Evolutionary conservation across 176 grass and related monocot species (phyloP).

Genomic region (Triticum monococcum): DNA sequence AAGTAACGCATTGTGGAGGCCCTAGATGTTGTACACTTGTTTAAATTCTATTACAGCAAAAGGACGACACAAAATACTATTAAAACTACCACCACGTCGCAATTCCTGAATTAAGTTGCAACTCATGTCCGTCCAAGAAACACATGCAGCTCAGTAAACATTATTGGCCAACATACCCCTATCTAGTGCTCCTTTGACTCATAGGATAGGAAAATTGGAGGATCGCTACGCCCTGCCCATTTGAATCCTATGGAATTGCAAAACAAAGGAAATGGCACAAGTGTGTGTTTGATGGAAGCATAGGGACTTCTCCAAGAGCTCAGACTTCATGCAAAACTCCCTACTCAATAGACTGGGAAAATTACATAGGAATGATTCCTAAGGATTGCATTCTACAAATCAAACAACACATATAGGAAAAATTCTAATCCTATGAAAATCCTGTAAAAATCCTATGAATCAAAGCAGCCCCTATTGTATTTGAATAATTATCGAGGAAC

Average conservation of each 20-base stretch:
- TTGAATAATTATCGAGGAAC: neutral
- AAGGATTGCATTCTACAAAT: neutral
- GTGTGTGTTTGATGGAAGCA: neutral
- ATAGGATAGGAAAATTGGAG: neutral
- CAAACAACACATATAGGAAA: neutral
- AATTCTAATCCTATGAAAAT: neutral
- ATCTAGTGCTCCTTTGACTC: neutral
- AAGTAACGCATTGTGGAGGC: neutral
- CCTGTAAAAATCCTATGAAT: neutral
- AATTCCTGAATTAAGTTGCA: neutral
- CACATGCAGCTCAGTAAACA: neutral
- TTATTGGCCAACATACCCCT: neutral
- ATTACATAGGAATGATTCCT: neutral
- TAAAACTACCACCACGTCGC: neutral
- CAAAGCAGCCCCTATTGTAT: neutral
- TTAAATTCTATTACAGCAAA: neutral
- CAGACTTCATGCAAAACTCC: neutral
- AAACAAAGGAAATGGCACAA: neutral
- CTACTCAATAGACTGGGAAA: neutral
- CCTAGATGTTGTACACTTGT: neutral
- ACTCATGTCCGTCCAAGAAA: slow-evolving; percentile 7
- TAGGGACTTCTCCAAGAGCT: neutral
- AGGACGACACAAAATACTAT: neutral
- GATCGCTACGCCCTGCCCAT: neutral
- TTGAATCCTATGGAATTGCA: neutral